Percentiles rank a stretch among this genome's conserved stretches.
Evolutionary conservation across 805 yeast species (phyloP).

Genomic region (Candida montana): DNA sequence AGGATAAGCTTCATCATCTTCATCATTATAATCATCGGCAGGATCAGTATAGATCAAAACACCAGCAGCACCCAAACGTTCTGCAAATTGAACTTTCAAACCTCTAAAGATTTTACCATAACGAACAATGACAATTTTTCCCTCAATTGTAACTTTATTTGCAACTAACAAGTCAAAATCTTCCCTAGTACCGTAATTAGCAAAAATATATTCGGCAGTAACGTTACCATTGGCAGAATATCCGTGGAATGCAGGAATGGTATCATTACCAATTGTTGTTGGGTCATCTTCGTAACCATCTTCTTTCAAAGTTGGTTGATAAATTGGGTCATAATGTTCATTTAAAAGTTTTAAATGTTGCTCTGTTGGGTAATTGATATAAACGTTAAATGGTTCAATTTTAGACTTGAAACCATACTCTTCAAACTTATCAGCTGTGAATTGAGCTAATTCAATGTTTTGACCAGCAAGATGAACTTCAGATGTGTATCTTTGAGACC

Average conservation of each 20-base stretch:
- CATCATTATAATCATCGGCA: conserved; percentile 50
- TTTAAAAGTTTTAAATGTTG: conserved; percentile 42
- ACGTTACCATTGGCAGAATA: conserved; percentile 74
- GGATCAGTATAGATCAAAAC: conserved; percentile 69
- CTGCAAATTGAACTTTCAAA: conserved; percentile 70
- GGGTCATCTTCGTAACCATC: conserved; percentile 48
- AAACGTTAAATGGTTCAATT: conserved; percentile 56
- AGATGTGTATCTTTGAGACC: conserved; percentile 48
- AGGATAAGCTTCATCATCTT: conserved; percentile 65
- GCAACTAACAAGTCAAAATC: conserved; percentile 49
- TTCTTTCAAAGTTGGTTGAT: conserved; percentile 49
- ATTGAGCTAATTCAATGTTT: conserved; percentile 43
- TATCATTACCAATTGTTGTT: conserved; percentile 35
- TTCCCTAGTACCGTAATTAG: conserved; percentile 59
- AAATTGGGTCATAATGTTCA: conserved; percentile 27
- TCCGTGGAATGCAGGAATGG: conserved; percentile 70
- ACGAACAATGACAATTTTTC: conserved; percentile 59
- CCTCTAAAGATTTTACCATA: conserved; percentile 70
- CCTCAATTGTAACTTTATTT: conserved; percentile 45
- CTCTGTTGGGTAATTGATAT: conserved; percentile 56
- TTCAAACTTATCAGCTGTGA: conserved; percentile 52
- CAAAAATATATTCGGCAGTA: conserved; percentile 60
- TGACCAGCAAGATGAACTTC: conserved; percentile 58
- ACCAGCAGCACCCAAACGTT: conserved; percentile 63
- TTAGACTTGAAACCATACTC: conserved; percentile 53